Evolutionary conservation across 2,329 filamentous ascomycete species (phyloP).

Genomic region (Berkeleyomyces basicola): DNA sequence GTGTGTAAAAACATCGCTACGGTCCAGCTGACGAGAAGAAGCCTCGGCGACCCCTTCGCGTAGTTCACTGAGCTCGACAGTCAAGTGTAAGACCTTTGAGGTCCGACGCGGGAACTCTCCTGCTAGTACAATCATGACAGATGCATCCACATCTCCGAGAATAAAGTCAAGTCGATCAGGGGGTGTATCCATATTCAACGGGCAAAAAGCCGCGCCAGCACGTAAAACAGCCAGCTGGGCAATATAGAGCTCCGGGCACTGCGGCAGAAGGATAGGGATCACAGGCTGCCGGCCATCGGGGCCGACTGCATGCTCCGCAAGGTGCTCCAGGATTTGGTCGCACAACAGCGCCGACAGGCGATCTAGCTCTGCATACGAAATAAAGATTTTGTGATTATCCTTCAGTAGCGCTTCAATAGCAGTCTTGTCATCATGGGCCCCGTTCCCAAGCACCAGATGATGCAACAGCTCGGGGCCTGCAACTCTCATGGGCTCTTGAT

Average conservation of each 20-base stretch:
- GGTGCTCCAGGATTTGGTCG: background rate
- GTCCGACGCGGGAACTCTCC: slow-evolving; percentile 24
- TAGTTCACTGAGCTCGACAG: slow-evolving; percentile 18
- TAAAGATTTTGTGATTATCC: background rate
- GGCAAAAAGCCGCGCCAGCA: slow-evolving; percentile 72
- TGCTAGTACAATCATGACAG: slow-evolving; percentile 47
- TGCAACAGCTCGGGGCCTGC: slow-evolving; percentile 32
- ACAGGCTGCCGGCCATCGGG: slow-evolving; percentile 23
- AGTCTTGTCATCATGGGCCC: background rate
- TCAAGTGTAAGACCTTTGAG: background rate
- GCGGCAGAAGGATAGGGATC: slow-evolving; percentile 61
- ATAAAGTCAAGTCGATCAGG: slow-evolving; percentile 66
- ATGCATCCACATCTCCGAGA: slow-evolving; percentile 55
- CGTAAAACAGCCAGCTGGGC: slow-evolving; percentile 63
- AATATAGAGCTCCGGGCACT: slow-evolving; percentile 63
- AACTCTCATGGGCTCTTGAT: slow-evolving; percentile 25
- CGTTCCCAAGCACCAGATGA: slow-evolving; percentile 35
- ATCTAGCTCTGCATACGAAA: slow-evolving; percentile 1
- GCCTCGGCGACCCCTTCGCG: slow-evolving; percentile 16
- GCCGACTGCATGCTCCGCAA: background rate
- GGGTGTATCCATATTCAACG: slow-evolving; percentile 63
- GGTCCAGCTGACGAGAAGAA: background rate
- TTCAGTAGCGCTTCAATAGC: background rate
- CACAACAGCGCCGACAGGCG: background rate
- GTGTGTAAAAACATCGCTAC: background rate